Base-by-base conservation (phyloP, 805 yeast genomes). In the Candida pseudofarinosa region DNA sequence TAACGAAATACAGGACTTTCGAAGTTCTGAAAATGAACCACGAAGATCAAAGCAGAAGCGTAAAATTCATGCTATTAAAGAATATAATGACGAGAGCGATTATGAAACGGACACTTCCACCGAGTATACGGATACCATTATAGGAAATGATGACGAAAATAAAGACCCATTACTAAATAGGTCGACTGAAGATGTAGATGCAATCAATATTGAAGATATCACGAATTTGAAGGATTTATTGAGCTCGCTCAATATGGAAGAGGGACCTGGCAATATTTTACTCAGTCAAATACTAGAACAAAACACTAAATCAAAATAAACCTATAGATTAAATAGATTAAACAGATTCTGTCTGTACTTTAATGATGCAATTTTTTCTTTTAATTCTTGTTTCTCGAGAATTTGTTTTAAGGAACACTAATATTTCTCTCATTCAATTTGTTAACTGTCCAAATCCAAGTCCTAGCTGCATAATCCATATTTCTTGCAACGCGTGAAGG, bases 371-470 rank as follows among this genome's bases (percentile, higher is more conserved):
- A 32, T 13, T 19, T 13, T 23, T 42, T 16, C 34, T 42, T 10
- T 23, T 10, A 23, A 7, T 6, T 10, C 28, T 23, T 10, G 10
- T 23, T 6, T 10, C 10, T 23, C 10, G 10, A 23, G 28, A 10
- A 23, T 23, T 23, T 23, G 28, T 10, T 7, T 10, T 23, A 23
- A 10, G 28, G 28, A 19, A 67, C 55, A 28, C 53, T 49, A 33
- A 67, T 59, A 17, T 65, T 59, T 26, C 86, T 69, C 46, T 77
- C 73, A 36, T 75, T 66, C 39, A 86, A 58, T 55, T 83, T 76
- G 35, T 71, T 74, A 1, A 79, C 74, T 0, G 91, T 83, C 95
- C 95, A 86, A 12, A 81, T 79, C 90, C 95, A 87, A 30, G 84
- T 80, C 36, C 79, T 67, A 3, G 82, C 81, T 0, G 86, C 85